Percentiles rank a stretch among this genome's conserved stretches.
Evolutionary conservation across 352 stramenopile genomes (phyloP).

Genomic region (Phytophthora colocasiae): DNA sequence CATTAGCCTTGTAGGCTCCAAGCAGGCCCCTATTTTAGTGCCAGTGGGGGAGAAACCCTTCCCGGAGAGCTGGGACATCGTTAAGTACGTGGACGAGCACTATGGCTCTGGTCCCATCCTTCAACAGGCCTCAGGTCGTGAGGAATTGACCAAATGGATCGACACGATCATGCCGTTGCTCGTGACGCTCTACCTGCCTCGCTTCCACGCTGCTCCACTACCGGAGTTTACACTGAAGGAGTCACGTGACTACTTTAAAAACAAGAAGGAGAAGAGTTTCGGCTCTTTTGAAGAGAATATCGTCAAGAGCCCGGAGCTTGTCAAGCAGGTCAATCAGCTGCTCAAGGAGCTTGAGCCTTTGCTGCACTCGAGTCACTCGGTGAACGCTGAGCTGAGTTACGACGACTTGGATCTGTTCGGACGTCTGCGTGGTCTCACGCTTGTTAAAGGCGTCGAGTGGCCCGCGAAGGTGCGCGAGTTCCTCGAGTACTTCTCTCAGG

Average conservation of each 20-base stretch:
- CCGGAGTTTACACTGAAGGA: conserved; percentile 52
- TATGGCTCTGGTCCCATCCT: conserved; percentile 45
- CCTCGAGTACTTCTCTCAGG: conserved; percentile 53
- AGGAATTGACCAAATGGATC: conserved; percentile 57
- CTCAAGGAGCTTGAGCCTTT: conserved; percentile 46
- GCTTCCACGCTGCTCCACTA: conserved; percentile 48
- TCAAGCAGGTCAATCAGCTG: conserved; percentile 50
- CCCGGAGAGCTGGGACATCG: conserved; percentile 66
- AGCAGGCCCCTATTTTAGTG: conserved; percentile 59
- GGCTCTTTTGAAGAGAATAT: conserved; percentile 49
- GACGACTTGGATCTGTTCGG: conserved; percentile 67
- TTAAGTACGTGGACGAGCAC: conserved; percentile 60
- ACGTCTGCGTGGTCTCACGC: conserved; percentile 53
- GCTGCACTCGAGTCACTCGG: conserved; percentile 47
- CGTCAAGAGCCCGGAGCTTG: conserved; percentile 44
- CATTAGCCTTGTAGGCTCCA: conserved; percentile 52
- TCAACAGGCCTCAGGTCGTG: conserved; percentile 39
- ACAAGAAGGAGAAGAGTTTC: conserved; percentile 59
- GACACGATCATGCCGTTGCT: conserved; percentile 36
- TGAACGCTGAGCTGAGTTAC: conserved; percentile 58
- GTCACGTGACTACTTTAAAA: conserved; percentile 61
- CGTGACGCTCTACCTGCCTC: conserved; percentile 47
- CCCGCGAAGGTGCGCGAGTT: conserved; percentile 56
- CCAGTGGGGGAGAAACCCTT: conserved; percentile 50
- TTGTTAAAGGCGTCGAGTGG: conserved; percentile 62